A percentile compares a stretch with the other conserved stretches of the same genome.
These are phyloP conservation scores for Candida incommunis DNA, from an alignment of 805 yeast genomes.

Conservation along the genomic window DNA sequence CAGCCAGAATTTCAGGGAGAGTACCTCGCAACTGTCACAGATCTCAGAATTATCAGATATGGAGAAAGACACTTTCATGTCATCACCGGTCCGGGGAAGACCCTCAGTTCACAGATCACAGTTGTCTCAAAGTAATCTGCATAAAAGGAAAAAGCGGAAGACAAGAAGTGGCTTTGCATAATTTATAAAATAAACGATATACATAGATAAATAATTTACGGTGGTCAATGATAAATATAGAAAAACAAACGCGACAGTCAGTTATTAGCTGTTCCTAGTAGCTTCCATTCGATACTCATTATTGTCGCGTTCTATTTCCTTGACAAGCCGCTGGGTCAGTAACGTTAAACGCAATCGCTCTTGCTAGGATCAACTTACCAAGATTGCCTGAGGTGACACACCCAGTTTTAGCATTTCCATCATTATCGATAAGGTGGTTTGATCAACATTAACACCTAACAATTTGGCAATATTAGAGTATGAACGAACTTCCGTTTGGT, in stretches of 20 bases:
- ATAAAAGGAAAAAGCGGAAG: conserved; percentile 2
- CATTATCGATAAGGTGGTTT: conserved; percentile 13
- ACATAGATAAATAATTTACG: too few species aligned
- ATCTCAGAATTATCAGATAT: too few species aligned
- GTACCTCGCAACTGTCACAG: too few species aligned
- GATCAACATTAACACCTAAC: conserved; percentile 17
- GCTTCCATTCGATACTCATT: too few species aligned
- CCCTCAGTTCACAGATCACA: not conserved
- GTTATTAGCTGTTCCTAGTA: too few species aligned
- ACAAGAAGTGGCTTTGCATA: not conserved
- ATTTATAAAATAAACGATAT: too few species aligned
- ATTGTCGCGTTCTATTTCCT: too few species aligned
- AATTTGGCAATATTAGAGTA: conserved; percentile 19
- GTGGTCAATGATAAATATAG: too few species aligned
- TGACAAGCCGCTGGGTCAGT: too few species aligned
- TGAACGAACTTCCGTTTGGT: not conserved
- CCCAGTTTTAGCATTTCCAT: conserved; percentile 18
- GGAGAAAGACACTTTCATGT: too few species aligned
- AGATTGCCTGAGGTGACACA: conserved; percentile 19
- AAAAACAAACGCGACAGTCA: too few species aligned
- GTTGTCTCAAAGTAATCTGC: not conserved
- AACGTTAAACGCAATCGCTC: too few species aligned
- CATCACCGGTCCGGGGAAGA: not conserved
- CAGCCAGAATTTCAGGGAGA: not conserved
- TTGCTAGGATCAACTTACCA: conserved; percentile 13